Conservation (phyloP, 1,284 basidiomycete genomes). For the Sanghuangporus weigelae region DNA sequence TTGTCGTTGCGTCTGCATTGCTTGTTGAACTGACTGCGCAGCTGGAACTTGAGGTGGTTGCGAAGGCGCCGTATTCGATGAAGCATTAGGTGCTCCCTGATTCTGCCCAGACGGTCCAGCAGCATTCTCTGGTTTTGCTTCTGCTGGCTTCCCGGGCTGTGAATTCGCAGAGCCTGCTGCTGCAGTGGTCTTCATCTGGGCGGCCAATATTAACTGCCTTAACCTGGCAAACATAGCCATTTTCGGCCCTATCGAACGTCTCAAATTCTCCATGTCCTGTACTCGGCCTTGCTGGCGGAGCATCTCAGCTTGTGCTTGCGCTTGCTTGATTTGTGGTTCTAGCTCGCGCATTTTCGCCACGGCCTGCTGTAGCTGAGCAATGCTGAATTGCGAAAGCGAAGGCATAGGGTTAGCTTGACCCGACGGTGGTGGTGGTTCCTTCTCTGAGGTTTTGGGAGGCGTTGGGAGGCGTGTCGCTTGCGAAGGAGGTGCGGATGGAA, state of each 20-base stretch:
- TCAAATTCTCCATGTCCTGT: slow-evolving; percentile 8
- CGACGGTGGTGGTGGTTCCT: neutral
- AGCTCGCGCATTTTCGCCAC: neutral
- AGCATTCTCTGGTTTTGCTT: neutral
- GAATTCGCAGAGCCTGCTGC: neutral
- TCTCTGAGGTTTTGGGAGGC: neutral
- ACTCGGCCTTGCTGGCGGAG: slow-evolving; percentile 1
- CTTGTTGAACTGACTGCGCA: slow-evolving; percentile 1
- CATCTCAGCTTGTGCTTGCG: neutral
- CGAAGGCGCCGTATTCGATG: neutral
- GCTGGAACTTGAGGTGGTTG: neutral
- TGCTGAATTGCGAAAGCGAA: neutral
- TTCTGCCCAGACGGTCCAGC: slow-evolving; percentile 5
- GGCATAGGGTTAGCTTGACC: neutral
- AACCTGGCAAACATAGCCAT: neutral
- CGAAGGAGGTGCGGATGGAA: neutral
- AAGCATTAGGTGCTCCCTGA: neutral
- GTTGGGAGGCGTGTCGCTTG: neutral
- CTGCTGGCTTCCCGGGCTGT: neutral
- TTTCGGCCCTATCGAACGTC: neutral
- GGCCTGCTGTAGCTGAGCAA: neutral
- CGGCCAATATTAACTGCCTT: neutral
- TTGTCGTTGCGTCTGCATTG: slow-evolving; percentile 6
- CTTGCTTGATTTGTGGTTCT: slow-evolving; percentile 1
- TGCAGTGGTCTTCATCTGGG: neutral